A percentile compares a stretch with the other conserved stretches of the same genome.
Conservation (phyloP, 306 rosid species). For the Cicer pinnatifidum region DNA sequence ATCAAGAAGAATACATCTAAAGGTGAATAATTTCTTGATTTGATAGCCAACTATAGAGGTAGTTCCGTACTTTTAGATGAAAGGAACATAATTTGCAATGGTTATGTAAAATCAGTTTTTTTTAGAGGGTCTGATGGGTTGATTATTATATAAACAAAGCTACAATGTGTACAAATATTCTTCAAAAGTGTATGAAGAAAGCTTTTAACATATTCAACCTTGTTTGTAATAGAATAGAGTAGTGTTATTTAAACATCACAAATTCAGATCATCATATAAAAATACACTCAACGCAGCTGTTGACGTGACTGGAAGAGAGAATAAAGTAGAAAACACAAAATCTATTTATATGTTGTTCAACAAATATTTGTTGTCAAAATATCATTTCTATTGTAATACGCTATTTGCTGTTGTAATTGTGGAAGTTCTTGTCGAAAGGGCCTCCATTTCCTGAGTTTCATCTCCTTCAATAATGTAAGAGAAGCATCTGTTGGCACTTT, state of each 20-base stretch:
- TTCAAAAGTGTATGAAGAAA: constrained; percentile 29
- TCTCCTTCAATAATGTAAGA: constrained; percentile 1
- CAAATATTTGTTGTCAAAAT: constrained; percentile 1
- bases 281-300: not conserved
- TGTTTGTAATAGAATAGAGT: not conserved
- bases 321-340: not conserved
- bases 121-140: constrained; percentile 34
- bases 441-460: not conserved
- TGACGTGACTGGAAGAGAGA: not conserved
- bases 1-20: constrained; percentile 52
- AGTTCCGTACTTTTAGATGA: constrained; percentile 30
- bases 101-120: constrained; percentile 44
- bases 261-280: too few species aligned
- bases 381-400: not conserved
- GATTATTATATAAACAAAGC: constrained; percentile 29
- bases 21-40: constrained; percentile 39
- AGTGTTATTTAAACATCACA: not conserved
- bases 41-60: not conserved
- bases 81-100: constrained; percentile 21
- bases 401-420: constrained; percentile 13
- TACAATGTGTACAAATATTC: constrained; percentile 42
- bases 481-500: not conserved
- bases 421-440: constrained; percentile 4
- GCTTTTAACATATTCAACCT: constrained; percentile 28
- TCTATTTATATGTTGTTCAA: not conserved